A percentile compares a stretch with the other conserved stretches of the same genome.
Evolutionary conservation across 2,329 filamentous ascomycete genomes (phyloP).

Genomic region (Penicillium sp.): DNA sequence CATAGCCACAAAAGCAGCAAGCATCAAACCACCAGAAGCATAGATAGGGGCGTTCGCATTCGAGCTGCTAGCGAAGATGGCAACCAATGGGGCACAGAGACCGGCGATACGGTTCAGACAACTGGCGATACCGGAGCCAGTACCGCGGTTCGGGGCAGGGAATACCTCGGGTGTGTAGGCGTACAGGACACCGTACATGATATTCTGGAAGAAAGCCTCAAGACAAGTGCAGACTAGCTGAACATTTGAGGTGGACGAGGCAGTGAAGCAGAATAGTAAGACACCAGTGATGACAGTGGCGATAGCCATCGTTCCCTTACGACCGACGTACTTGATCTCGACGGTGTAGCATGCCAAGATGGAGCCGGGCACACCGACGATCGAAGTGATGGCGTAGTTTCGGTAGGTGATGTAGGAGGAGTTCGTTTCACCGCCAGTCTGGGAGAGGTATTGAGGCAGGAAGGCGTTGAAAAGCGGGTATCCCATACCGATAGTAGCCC

Average conservation of each 20-base stretch:
- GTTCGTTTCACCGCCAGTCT: slow-evolving; percentile 57
- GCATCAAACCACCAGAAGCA: slow-evolving; percentile 44
- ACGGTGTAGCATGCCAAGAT: slow-evolving; percentile 74
- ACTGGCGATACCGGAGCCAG: slow-evolving; percentile 52
- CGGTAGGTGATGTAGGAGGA: slow-evolving; percentile 59
- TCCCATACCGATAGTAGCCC: slow-evolving; percentile 80
- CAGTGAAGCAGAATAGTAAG: slow-evolving; percentile 57
- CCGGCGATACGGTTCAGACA: slow-evolving; percentile 48
- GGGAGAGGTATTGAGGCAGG: slow-evolving; percentile 76
- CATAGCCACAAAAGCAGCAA: slow-evolving; percentile 49
- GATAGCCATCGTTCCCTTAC: slow-evolving; percentile 58
- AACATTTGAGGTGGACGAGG: slow-evolving; percentile 46
- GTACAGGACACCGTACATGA: slow-evolving; percentile 59
- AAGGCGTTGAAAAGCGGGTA: slow-evolving; percentile 89
- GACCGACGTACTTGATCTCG: slow-evolving; percentile 62
- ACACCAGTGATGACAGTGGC: slow-evolving; percentile 53
- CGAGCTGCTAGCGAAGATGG: slow-evolving; percentile 38
- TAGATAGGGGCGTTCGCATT: slow-evolving; percentile 48
- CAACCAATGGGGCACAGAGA: slow-evolving; percentile 47
- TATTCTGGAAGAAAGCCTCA: slow-evolving; percentile 58
- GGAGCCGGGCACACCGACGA: slow-evolving; percentile 74
- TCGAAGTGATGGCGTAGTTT: slow-evolving; percentile 77
- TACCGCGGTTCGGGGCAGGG: slow-evolving; percentile 55
- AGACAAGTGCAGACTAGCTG: slow-evolving; percentile 55
- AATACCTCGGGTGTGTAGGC: slow-evolving; percentile 62